Percentiles rank a stretch among this genome's conserved stretches.
These are phyloP conservation scores for Mallotus repandus DNA, from an alignment of 441 rosid genomes.

Conservation along the genomic window DNA sequence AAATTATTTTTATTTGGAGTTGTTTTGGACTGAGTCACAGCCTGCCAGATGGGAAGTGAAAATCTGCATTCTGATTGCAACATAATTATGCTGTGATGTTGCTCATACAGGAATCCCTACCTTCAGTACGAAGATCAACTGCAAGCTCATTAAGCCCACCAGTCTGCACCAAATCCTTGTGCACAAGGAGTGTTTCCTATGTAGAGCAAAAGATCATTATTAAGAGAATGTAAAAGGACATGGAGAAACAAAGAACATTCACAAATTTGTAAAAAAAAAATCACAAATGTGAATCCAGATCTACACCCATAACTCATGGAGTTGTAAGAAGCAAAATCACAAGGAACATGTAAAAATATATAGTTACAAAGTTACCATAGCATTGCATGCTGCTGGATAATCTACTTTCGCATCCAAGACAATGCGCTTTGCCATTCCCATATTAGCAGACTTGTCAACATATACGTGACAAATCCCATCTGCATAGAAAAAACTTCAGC, in stretches of 20 bases:
- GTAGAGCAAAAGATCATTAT: conserved; percentile 11
- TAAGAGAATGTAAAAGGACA: too few relatives aligned
- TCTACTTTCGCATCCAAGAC: conserved; percentile 88
- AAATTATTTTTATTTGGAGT: neutral
- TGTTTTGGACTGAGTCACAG: neutral
- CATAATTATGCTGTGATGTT: conserved; percentile 1
- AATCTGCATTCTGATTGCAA: neutral
- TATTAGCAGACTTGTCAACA: conserved; percentile 84
- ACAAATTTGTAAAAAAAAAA: neutral
- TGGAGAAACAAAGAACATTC: too few relatives aligned
- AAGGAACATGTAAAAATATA: neutral
- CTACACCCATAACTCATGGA: neutral
- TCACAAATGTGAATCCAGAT: conserved; percentile 12
- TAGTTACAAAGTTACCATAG: conserved; percentile 63
- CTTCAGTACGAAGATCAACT: conserved; percentile 56
- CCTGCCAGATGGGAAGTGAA: neutral
- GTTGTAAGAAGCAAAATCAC: neutral
- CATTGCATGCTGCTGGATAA: conserved; percentile 98
- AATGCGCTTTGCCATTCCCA: conserved; percentile 77
- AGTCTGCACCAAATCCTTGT: conserved; percentile 67
- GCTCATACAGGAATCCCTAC: conserved; percentile 31
- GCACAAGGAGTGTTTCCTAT: conserved; percentile 97
- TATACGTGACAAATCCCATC: conserved; percentile 98
- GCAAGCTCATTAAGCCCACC: conserved; percentile 56
- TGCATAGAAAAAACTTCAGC: conserved; percentile 32